Evolutionary conservation across 768 basidiomycete species (phyloP), one percentile per base, ranked within the genome.

Genomic region (Amanita molliuscula): DNA sequence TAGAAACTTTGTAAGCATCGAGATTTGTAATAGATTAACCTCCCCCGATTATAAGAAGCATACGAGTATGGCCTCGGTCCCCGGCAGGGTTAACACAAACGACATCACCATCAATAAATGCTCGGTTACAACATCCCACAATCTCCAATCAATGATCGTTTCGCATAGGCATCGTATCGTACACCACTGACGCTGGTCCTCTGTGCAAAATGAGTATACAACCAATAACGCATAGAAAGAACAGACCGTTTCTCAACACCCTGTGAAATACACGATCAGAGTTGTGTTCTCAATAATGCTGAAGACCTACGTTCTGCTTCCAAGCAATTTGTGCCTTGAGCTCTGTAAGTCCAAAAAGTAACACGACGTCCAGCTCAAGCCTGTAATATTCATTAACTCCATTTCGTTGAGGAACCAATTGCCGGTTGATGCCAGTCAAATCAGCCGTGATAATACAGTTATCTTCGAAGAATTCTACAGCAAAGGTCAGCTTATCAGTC

Each of bases 301-400:
- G 37, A 23, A 36, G 3, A 50, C 58, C 6, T 52, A 71, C 69
- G 36, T 67, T 53, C 46, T 76, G 72, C 42, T 53, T 60, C 75
- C 75, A 77, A 11, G 62, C 58, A 15, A 75, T 64, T 37, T 73
- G 69, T 0, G 74, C 73, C 48, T 72, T 65, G 16, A 76, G 44
- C 46, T 77, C 75, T 0, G 75, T 73, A 29, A 67, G 43, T 0
- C 76, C 76, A 33, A 73, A 70, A 45, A 62, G 63, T 45, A 77
- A 53, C 26, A 74, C 62, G 28, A 77, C 59, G 11, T 68, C 65
- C 44, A 67, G 73, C 11, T 61, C 53, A 31, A 61, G 6, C 33
- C 44, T 26, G 43, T 62, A 65, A 52, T 61, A 64, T n/a, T 50
- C 50, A 34, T 40, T 33, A 21, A n/a, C 5, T 20, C 51, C 38